phyloP scores from a whole-genome alignment of 2,329 filamentous ascomycete species.

The Didymella lethalis region DNA sequence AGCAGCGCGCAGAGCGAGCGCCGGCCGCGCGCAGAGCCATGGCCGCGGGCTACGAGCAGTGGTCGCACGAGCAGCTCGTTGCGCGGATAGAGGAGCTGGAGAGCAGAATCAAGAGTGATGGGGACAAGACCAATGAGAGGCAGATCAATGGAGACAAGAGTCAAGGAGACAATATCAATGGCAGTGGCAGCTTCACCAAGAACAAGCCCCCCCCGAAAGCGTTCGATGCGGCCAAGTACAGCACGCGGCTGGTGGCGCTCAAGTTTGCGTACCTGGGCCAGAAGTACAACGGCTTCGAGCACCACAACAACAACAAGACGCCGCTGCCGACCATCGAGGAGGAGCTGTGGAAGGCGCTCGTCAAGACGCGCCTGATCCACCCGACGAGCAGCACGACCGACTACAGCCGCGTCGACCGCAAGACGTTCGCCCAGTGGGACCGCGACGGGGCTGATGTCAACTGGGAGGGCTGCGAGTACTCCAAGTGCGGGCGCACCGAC shows the following conservation, averaged over 20 bases:
- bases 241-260: constrained; percentile 83
- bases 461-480: constrained; percentile 87
- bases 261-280: constrained; percentile 95
- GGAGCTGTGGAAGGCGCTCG: constrained; percentile 89
- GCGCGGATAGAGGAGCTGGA: constrained; percentile 46
- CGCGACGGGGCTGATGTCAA: constrained; percentile 63
- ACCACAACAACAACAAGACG: constrained; percentile 73
- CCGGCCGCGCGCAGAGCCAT: constrained; percentile 28
- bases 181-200: constrained; percentile 28
- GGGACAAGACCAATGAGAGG: not conserved
- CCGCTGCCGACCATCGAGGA: constrained; percentile 87
- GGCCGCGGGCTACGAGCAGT: constrained; percentile 41
- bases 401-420: constrained; percentile 42
- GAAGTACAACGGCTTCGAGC: constrained; percentile 92
- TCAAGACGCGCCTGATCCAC: constrained; percentile 77
- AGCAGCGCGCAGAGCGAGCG: constrained; percentile 26
- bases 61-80: constrained; percentile 47
- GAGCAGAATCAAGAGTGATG: not conserved
- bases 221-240: constrained; percentile 82
- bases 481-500: constrained; percentile 94
- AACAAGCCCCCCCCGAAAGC: constrained; percentile 54
- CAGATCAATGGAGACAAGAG: too few relatives aligned
- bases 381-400: constrained; percentile 38
- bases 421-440: constrained; percentile 49
- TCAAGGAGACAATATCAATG: too few relatives aligned